Conservation (phyloP, 495 filamentous ascomycete species). For the Podospora didyma region DNA sequence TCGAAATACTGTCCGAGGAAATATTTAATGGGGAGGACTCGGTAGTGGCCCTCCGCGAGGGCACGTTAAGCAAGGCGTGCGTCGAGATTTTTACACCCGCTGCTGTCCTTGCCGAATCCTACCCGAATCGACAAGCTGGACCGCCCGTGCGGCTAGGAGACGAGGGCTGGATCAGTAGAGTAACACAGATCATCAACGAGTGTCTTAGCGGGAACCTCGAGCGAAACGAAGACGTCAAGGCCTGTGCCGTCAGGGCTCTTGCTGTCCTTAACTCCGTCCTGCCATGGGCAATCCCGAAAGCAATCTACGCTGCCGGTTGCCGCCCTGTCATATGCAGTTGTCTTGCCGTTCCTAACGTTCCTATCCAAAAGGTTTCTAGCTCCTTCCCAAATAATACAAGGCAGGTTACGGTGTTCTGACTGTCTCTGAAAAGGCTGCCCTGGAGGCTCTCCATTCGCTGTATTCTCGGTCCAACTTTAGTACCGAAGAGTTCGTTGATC, state of each 20-base stretch:
- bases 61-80: constrained; percentile 77
- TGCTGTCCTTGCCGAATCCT: constrained; percentile 65
- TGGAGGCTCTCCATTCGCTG: constrained; percentile 78
- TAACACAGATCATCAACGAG: constrained; percentile 67
- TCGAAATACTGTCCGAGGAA: constrained; percentile 94
- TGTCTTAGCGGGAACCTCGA: constrained; percentile 64
- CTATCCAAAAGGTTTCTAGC: constrained; percentile 50
- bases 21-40: constrained; percentile 88
- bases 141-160: constrained; percentile 64
- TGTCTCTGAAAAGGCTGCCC: constrained; percentile 55
- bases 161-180: constrained; percentile 82
- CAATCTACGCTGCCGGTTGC: constrained; percentile 63
- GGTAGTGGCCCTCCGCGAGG: constrained; percentile 74
- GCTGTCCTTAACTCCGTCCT: constrained; percentile 70
- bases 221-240: constrained; percentile 58
- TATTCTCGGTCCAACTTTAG: constrained; percentile 71
- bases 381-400: background rate
- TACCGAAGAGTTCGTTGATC: constrained; percentile 71
- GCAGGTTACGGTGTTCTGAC: constrained; percentile 6
- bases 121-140: constrained; percentile 59
- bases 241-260: constrained; percentile 69
- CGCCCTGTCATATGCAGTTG: constrained; percentile 70
- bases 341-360: constrained; percentile 66
- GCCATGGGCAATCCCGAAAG: constrained; percentile 80
- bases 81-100: constrained; percentile 89